phyloP scores from a whole-genome alignment of 2,329 filamentous ascomycete species.

The Aspergillus ochraceoroseus region DNA sequence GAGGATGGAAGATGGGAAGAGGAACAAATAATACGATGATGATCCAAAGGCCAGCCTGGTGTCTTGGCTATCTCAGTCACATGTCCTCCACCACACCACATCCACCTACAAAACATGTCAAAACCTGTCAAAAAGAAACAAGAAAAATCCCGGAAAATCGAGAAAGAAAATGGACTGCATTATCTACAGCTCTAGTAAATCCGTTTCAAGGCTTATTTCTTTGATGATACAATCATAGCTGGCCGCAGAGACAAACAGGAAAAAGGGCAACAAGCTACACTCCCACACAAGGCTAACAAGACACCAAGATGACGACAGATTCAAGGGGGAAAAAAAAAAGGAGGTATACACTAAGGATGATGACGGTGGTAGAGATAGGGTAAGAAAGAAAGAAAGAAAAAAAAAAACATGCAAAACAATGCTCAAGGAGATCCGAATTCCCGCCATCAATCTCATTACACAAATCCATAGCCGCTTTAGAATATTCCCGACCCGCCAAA shows the following conservation, averaged over 20 bases:
- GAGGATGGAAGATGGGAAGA: constrained; percentile 2
- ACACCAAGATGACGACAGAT: constrained; percentile 9
- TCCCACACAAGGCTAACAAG: constrained; percentile 3
- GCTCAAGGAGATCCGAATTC: constrained; percentile 5
- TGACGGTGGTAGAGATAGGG: constrained; percentile 3
- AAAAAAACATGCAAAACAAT: not conserved
- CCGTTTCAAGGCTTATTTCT: constrained; percentile 2
- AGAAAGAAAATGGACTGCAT: not conserved
- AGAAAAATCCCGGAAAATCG: not conserved
- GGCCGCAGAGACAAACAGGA: not conserved
- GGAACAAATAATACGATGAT: not conserved
- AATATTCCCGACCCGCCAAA: constrained; percentile 8
- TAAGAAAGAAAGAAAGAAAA: constrained; percentile 1
- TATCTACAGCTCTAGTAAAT: not conserved
- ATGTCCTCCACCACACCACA: constrained; percentile 13
- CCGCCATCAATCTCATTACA: constrained; percentile 20
- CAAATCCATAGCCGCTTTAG: constrained; percentile 16
- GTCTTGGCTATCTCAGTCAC: constrained; percentile 25
- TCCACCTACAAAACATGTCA: not conserved
- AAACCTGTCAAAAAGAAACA: not conserved
- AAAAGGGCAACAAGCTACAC: not conserved
- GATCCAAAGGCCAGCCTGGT: constrained; percentile 29
- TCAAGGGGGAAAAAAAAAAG: constrained; percentile 7
- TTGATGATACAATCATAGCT: constrained; percentile 7
- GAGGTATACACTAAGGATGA: constrained; percentile 12